Percentiles rank a stretch among this genome's conserved stretches.
These are phyloP conservation scores for Botryotinia globosa DNA, from an alignment of 2,329 filamentous ascomycete species.

Conservation along the genomic window DNA sequence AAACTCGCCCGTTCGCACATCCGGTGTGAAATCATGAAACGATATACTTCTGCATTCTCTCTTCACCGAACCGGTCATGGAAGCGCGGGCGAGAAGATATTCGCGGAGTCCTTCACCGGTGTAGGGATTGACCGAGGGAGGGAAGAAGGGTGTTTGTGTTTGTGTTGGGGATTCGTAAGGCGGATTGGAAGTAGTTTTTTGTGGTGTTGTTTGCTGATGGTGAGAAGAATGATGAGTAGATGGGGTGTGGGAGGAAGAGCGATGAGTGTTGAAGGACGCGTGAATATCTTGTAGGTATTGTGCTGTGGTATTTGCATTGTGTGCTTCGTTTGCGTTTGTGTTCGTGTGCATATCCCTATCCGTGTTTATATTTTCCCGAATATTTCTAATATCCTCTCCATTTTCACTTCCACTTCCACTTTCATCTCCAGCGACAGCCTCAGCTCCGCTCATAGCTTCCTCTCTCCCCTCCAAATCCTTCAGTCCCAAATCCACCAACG, in stretches of 20 bases:
- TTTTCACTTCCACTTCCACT: not conserved
- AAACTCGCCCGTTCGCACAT: conserved; percentile 24
- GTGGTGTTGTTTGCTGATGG: not conserved
- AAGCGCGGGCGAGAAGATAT: conserved; percentile 30
- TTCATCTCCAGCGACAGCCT: not conserved
- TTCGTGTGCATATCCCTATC: not conserved
- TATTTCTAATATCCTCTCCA: not conserved
- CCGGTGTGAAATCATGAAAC: conserved; percentile 34
- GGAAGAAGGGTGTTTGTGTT: not conserved
- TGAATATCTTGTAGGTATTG: not conserved
- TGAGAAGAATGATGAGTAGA: not conserved
- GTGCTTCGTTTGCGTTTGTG: not conserved
- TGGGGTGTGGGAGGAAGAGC: not conserved
- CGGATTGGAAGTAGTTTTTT: not conserved
- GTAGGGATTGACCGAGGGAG: conserved; percentile 24
- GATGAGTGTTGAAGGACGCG: not conserved
- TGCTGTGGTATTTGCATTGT: not conserved
- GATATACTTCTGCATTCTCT: conserved; percentile 29
- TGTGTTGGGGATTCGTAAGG: not conserved
- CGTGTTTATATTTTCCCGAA: not conserved
- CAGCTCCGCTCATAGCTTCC: not conserved
- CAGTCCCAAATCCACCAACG: not conserved
- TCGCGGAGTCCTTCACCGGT: conserved; percentile 34
- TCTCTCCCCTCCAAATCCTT: too few species aligned
- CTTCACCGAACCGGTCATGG: conserved; percentile 25